phyloP scores from a whole-genome alignment of 495 filamentous ascomycete species.

The Paragyromitra xinjiangensis region DNA sequence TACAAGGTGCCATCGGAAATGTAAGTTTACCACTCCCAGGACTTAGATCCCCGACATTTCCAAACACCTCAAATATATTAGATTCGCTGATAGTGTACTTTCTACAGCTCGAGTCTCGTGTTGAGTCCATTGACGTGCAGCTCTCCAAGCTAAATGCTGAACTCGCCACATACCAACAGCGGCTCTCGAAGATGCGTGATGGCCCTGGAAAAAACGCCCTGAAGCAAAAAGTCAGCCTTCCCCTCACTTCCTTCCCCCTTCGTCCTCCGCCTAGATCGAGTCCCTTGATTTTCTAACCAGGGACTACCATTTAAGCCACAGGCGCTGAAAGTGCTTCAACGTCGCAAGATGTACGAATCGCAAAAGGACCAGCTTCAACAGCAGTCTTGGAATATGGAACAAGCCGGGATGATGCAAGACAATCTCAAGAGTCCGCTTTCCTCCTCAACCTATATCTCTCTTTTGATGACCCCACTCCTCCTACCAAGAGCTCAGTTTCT shows the following conservation, averaged over 20 bases:
- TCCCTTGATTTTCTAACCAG: constrained; percentile 19
- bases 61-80: neutral
- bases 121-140: constrained; percentile 93
- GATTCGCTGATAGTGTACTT: constrained; percentile 29
- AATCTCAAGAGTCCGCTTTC: constrained; percentile 77
- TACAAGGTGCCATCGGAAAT: constrained; percentile 84
- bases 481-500: constrained; percentile 34
- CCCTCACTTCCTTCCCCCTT: neutral
- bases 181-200: constrained; percentile 92
- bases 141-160: constrained; percentile 91
- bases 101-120: constrained; percentile 77
- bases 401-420: constrained; percentile 98
- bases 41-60: neutral
- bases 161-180: constrained; percentile 84
- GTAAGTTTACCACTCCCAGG: constrained; percentile 61
- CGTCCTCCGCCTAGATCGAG: neutral
- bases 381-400: constrained; percentile 99
- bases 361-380: constrained; percentile 94
- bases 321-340: constrained; percentile 92
- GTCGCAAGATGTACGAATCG: constrained; percentile 93
- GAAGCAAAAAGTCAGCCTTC: constrained; percentile 71
- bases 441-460: constrained; percentile 36
- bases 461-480: constrained; percentile 33
- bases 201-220: constrained; percentile 93
- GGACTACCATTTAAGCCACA: constrained; percentile 6